A percentile compares a stretch with the other conserved stretches of the same genome.
Conservation (phyloP, 169 alveolate genomes). For the Theileria parva region DNA sequence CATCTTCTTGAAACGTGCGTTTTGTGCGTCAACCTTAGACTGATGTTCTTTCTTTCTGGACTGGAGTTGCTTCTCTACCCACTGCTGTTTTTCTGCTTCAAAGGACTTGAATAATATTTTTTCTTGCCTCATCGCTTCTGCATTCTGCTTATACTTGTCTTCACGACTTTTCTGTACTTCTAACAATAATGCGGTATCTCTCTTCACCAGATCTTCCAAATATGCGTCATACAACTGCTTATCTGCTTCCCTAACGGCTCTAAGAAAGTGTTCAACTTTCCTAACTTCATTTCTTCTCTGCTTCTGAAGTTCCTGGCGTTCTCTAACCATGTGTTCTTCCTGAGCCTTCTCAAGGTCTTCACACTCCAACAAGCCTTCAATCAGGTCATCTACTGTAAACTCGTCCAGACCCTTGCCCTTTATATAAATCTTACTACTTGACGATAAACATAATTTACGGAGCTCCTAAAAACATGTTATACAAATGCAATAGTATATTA, state of each 20-base stretch:
- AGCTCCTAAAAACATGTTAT: neutral
- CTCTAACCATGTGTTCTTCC: slow-evolving; percentile 76
- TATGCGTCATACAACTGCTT: slow-evolving; percentile 70
- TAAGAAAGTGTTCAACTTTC: slow-evolving; percentile 81
- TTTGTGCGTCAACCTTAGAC: slow-evolving; percentile 29
- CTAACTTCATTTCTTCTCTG: slow-evolving; percentile 82
- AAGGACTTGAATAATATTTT: slow-evolving; percentile 67
- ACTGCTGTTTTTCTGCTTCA: slow-evolving; percentile 67
- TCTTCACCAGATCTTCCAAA: slow-evolving; percentile 67
- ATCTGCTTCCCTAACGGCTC: slow-evolving; percentile 84
- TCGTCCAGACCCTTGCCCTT: slow-evolving; percentile 86
- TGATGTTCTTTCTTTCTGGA: slow-evolving; percentile 25
- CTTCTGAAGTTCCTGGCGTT: slow-evolving; percentile 80
- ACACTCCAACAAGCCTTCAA: slow-evolving; percentile 83
- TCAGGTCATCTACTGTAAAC: slow-evolving; percentile 81
- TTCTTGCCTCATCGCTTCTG: slow-evolving; percentile 66
- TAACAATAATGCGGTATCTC: slow-evolving; percentile 68
- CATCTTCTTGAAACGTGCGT: slow-evolving; percentile 25
- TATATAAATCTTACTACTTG: slow-evolving; percentile 71
- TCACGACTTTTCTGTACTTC: slow-evolving; percentile 74
- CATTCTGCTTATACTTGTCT: slow-evolving; percentile 68
- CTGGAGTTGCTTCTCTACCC: slow-evolving; percentile 50
- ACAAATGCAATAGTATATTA: no score
- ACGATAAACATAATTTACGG: slow-evolving; percentile 74
- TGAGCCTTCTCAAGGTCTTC: slow-evolving; percentile 88